These are phyloP conservation scores for Berkeleyomyces basicola DNA, from an alignment of 2,329 filamentous ascomycete genomes.

Conservation along the genomic window DNA sequence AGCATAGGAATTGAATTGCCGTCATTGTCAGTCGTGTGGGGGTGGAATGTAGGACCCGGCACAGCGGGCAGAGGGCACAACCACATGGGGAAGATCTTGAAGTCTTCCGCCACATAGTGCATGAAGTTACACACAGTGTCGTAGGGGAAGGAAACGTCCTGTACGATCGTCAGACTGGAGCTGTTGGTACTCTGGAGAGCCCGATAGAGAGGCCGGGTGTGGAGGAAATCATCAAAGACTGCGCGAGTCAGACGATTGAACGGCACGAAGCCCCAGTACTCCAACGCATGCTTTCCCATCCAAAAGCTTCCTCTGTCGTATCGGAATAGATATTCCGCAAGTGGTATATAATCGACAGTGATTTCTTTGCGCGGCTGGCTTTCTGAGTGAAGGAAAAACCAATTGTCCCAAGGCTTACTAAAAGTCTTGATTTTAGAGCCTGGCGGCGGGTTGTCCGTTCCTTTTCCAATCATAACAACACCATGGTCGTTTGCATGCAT, in stretches of 20 bases:
- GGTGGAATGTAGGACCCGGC: conserved; percentile 16
- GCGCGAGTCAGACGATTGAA: conserved; percentile 48
- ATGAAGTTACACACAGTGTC: conserved; percentile 27
- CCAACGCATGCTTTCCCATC: conserved; percentile 45
- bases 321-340: conserved; percentile 52
- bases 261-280: conserved; percentile 42
- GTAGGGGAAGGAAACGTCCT: conserved; percentile 42
- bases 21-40: conserved; percentile 20
- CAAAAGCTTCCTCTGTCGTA: conserved; percentile 57
- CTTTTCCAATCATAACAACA: conserved; percentile 43
- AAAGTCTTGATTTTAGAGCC: conserved; percentile 28
- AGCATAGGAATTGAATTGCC: conserved; percentile 23
- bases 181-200: conserved; percentile 46
- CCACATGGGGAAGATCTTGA: conserved; percentile 38
- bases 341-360: conserved; percentile 37
- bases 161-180: conserved; percentile 43
- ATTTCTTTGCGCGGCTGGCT: conserved; percentile 20
- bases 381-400: conserved; percentile 57
- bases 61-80: conserved; percentile 36
- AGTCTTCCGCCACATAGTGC: conserved; percentile 29
- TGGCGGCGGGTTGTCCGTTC: conserved; percentile 31
- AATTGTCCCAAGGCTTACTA: conserved; percentile 44
- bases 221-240: conserved; percentile 44
- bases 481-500: conserved; percentile 38
- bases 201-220: conserved; percentile 48